Base-by-base conservation (phyloP, 768 basidiomycete genomes). In the Clavulina sp. region DNA sequence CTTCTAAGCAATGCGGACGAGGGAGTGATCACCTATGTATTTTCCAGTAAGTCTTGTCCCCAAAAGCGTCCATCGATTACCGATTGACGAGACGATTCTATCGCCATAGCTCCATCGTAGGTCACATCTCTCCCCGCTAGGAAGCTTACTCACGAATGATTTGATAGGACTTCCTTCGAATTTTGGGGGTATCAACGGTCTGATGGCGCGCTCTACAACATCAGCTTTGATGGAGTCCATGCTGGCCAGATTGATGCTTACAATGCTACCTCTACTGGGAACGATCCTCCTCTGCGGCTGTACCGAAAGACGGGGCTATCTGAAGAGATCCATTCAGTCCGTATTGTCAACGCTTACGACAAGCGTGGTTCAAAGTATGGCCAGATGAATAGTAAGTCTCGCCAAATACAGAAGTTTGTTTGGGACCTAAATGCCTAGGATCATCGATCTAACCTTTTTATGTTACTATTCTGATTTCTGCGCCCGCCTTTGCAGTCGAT, bases 161-260 rank as follows among this genome's bases (percentile, higher is more conserved):
- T 4, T 32, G n/a, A 16, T 16, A 16, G 7, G 32, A 29, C 48
- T 19, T 29, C 33, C 5, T 38, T 50, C 38, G 36, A 54, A 32
- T 49, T 49, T 38, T 54, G 49, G 48, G 53, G 48, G 13, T 54
- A 50, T 43, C 53, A 54, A 48, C 53, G 53, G 28, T 41, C 49
- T 3, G 53, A 54, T 28, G 53, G 48, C 6, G 53, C 48, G 4
- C n/a, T 54, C 6, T 36, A 36, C 28, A 36, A 41, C 19, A 21
- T 54, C 6, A 34, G 36, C 33, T 31, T 54, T 31, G 53, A 54
- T 40, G 49, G 53, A 16, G 44, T 28, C 6, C 19, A 30, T 16
- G 24, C 49, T 21, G 36, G 9, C 9, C 32, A 34, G n/a, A 50
- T 50, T 36, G 49, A 50, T 36, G 32, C 26, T 5, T 50, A 38